Evolutionary conservation across 306 rosid genomes (phyloP).

Genomic region (Fragaria ananassa): DNA sequence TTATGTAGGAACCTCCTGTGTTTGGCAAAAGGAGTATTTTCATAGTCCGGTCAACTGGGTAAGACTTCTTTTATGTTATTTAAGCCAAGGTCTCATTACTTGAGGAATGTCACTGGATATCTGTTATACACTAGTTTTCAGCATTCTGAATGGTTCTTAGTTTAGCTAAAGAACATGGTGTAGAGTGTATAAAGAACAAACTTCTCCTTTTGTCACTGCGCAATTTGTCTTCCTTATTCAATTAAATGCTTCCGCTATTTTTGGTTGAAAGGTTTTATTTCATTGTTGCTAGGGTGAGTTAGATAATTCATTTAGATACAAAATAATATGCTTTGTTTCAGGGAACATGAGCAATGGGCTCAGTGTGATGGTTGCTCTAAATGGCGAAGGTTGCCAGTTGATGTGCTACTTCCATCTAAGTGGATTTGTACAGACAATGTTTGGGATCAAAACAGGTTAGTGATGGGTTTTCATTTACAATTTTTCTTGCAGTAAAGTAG

Average conservation of each 20-base stretch:
- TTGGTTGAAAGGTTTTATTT: not conserved
- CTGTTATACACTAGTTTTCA: conserved; percentile 16
- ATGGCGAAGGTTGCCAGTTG: conserved; percentile 89
- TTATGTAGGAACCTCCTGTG: conserved; percentile 89
- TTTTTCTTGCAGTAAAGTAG: conserved; percentile 13
- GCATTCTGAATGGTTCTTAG: not conserved
- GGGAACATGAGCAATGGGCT: conserved; percentile 94
- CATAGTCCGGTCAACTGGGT: conserved; percentile 71
- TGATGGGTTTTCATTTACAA: conserved; percentile 10
- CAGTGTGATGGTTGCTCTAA: conserved; percentile 91
- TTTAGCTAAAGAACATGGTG: not conserved
- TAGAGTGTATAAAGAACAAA: not conserved
- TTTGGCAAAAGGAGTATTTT: conserved; percentile 94
- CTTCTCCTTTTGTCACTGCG: not conserved
- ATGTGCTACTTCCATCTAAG: conserved; percentile 74
- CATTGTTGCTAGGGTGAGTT: not conserved
- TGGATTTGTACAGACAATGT: conserved; percentile 80
- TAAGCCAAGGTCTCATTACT: not conserved
- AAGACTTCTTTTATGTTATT: conserved; percentile 24
- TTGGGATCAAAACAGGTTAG: conserved; percentile 90
- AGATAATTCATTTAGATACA: conserved; percentile 14
- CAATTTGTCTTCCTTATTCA: conserved; percentile 3
- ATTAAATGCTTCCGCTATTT: not conserved
- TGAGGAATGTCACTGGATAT: not conserved
- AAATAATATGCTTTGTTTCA: conserved; percentile 36